Percentiles rank a stretch among this genome's conserved stretches.
These are phyloP conservation scores for Colletotrichum brevisporum DNA, from an alignment of 2,329 filamentous ascomycete genomes.

Conservation along the genomic window DNA sequence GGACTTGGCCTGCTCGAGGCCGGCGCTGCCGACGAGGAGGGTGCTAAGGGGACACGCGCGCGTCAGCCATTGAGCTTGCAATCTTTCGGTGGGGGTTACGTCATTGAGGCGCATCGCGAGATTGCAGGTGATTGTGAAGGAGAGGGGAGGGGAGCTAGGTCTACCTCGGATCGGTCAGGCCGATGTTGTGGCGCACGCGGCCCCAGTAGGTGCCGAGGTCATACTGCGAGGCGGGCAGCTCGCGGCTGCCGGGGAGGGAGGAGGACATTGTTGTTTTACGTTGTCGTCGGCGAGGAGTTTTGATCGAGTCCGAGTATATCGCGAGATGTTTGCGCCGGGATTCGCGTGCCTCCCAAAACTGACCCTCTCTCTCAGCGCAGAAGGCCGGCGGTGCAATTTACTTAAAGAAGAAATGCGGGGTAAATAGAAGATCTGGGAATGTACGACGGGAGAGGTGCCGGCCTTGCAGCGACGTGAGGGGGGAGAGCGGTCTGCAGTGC, in stretches of 20 bases:
- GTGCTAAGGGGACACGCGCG: slow-evolving; percentile 70
- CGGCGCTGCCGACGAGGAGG: slow-evolving; percentile 81
- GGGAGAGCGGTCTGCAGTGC: background rate
- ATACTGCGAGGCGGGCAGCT: slow-evolving; percentile 92
- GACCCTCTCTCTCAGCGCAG: no score
- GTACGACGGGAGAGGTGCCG: slow-evolving; percentile 29
- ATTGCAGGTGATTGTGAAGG: slow-evolving; percentile 2
- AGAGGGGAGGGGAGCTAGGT: slow-evolving; percentile 43
- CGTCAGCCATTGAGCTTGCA: slow-evolving; percentile 13
- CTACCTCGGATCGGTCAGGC: slow-evolving; percentile 97
- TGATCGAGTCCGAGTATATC: background rate
- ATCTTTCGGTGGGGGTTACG: background rate
- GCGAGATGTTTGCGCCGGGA: background rate
- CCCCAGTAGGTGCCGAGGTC: slow-evolving; percentile 96
- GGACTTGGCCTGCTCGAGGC: slow-evolving; percentile 88
- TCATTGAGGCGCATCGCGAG: background rate
- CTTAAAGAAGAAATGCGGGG: background rate
- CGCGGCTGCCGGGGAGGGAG: slow-evolving; percentile 77
- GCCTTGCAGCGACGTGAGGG: background rate
- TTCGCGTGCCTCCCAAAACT: no score
- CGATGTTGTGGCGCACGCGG: slow-evolving; percentile 88
- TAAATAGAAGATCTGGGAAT: background rate
- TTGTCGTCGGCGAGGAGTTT: background rate
- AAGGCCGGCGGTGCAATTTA: no score
- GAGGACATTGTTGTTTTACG: slow-evolving; percentile 70